Base-by-base conservation (phyloP, 306 rosid species). In the Prunus mongolica region DNA sequence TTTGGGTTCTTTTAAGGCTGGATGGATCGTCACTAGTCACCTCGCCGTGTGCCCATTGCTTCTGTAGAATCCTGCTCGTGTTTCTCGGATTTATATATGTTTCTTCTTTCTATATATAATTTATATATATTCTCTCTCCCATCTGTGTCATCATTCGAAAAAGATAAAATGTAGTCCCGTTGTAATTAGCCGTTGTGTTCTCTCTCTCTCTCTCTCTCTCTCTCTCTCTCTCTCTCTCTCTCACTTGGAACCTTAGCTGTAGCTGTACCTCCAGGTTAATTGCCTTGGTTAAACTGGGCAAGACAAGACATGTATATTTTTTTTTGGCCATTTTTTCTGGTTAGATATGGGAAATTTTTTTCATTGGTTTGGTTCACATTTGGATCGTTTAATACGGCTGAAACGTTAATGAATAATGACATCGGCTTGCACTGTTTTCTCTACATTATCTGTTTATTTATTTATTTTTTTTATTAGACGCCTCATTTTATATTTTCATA, bases 101-200 rank as follows among this genome's bases (percentile, higher is more conserved):
- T 72, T 72, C 50, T 71, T 72, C 66, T 30, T 34, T 45, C 56
- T 64, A 69, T 81, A 78, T 38, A 38, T 6, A 38, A 38, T 38
- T 38, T 51, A 82, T 69, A 81, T 57, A 81, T 74, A 69, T 81
- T 76, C 80, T 76, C 74, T 77, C 76, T 75, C 86, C 67, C 66
- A 80, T 85, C 57, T 86, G 85, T 84, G 86, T 84, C 81, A 52
- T 78, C 69, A 72, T 72, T 64, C 24, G 74, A 71, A 79, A 75
- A 81, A 79, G 75, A 62, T 58, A 14, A 81, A 79, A 84, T 78
- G 67, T 69, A 77, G 65, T 73, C 86, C 82, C 88, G 74, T 61
- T 91, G 97, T 91, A 89, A 91, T 81, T 91, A 88, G 85, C 85
- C 82, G 82, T 77, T 46, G 69, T 73, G 60, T 52, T 18, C 69